Base-by-base conservation (phyloP, 2,329 filamentous ascomycete genomes). In the Exophiala alcalophila region DNA sequence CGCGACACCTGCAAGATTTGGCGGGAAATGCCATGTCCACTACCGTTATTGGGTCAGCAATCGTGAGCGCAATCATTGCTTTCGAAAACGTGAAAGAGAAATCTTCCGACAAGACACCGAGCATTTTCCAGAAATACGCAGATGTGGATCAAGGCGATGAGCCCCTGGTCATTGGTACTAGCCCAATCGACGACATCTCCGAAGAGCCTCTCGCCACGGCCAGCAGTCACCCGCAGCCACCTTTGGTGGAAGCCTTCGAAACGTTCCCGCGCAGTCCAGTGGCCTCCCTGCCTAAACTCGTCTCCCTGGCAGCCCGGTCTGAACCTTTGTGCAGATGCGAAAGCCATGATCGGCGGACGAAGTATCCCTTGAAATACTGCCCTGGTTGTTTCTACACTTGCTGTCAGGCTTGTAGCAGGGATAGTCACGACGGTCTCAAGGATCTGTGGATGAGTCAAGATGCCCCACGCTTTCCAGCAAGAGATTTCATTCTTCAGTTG, bases 21-120 rank as follows among this genome's bases (percentile, higher is more conserved):
- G 84, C 83, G 2, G 86, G 86, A 0, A 91, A 92, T 59, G 86
- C 86, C 0, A 91, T 91, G 86, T 80, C 77, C 1, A 79, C 78
- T 0, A 84, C 85, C 0, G 82, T 88, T 1, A 78, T 89, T 7
- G 83, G 81, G 2, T 70, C 76, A 2, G 75, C 77, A 0, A 72
- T 85, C 1, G 55, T 86, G 2, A 68, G 78, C 1, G 73, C 78
- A 0, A 60, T 90, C 1, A 72, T 80, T 25, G 58, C 62, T 16
- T 61, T 50, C 41, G 56, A 58, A 33, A 54, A 43, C 11, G 33
- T 33, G 10, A 16, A 24, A 14, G 26, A 23, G 8, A 19, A 29
- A 7, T 4, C 7, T 26, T 20, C 14, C 32, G 11, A 25, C n/a
- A 10, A 25, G 12, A 26, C n/a, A 28, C 11, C 19, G n/a, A 34